phyloP scores from a whole-genome alignment of 768 basidiomycete species.

The Scleroderma bovista region DNA sequence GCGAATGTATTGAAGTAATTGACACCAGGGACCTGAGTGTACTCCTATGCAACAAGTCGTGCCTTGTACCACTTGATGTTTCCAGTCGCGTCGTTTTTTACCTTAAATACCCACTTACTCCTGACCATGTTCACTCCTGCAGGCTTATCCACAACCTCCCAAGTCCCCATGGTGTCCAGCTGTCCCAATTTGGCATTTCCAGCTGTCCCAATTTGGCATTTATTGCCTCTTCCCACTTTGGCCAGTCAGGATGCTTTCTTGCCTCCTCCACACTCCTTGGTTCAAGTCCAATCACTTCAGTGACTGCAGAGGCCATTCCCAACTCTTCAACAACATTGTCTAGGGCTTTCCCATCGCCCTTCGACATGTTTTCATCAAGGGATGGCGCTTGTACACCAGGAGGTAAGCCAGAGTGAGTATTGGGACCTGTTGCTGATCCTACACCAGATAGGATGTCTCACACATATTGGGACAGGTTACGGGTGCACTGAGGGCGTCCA shows the following conservation, averaged over 20 bases:
- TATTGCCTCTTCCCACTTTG: conserved; percentile 5
- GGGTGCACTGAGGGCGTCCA: background rate
- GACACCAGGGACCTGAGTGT: too few species aligned
- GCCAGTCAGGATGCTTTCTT: conserved; percentile 1
- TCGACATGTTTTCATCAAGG: too few species aligned
- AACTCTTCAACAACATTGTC: too few species aligned
- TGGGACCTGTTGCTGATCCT: too few species aligned
- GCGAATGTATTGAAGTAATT: conserved; percentile 12
- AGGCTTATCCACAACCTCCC: conserved; percentile 5
- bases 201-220: conserved; percentile 3
- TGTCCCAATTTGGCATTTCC: too few species aligned
- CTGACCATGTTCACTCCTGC: background rate
- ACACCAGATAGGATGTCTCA: background rate
- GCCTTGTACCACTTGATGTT: conserved; percentile 25
- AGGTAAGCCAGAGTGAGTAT: too few species aligned
- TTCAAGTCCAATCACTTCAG: background rate
- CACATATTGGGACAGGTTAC: background rate
- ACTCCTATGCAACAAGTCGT: conserved; percentile 24
- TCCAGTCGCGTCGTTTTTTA: conserved; percentile 1
- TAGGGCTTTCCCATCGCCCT: too few species aligned
- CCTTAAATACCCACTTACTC: background rate
- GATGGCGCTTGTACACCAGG: too few species aligned
- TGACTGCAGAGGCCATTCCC: background rate
- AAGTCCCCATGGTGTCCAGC: conserved; percentile 3
- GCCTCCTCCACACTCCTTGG: background rate